Conservation (phyloP, 306 rosid species). For the Quillaja saponaria region DNA sequence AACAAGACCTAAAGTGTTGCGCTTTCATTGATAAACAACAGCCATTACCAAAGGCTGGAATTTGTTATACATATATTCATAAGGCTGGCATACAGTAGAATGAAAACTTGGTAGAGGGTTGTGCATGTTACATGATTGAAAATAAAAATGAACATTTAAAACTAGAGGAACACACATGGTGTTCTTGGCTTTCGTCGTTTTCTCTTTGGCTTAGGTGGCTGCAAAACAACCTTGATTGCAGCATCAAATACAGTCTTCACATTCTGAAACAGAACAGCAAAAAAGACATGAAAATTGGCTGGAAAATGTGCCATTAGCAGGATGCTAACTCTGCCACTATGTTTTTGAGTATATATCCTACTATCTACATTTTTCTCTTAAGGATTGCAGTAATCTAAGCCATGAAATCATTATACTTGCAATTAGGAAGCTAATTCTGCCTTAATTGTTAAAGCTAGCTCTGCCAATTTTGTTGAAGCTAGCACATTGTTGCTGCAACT, state of each 20-base stretch:
- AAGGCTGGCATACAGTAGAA: conserved; percentile 11
- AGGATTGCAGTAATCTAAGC: too few species aligned
- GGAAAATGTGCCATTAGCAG: too few species aligned
- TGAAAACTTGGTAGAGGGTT: conserved; percentile 19
- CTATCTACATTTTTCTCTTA: too few species aligned
- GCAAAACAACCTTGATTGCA: conserved; percentile 57
- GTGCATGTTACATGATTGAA: conserved; percentile 29
- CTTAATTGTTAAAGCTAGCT: too few species aligned
- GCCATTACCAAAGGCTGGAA: too few species aligned
- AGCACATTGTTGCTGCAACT: not conserved
- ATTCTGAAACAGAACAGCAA: conserved; percentile 40
- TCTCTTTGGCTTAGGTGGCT: conserved; percentile 52
- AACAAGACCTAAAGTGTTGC: too few species aligned
- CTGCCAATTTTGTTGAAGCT: conserved; percentile 12
- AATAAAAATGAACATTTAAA: conserved; percentile 27
- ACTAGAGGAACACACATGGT: conserved; percentile 42
- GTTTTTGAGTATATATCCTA: too few species aligned
- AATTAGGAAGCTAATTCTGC: not conserved
- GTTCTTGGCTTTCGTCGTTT: conserved; percentile 51
- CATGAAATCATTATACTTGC: not conserved
- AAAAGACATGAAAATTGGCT: too few species aligned
- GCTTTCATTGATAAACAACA: too few species aligned
- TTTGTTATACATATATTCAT: conserved; percentile 32
- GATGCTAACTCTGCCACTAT: too few species aligned
- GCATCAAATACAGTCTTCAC: conserved; percentile 58